Evolutionary conservation across 2,329 filamentous ascomycete species (phyloP), one percentile per base, ranked within the genome.

Genomic region (Nothophaeocryptopus gaeumannii): DNA sequence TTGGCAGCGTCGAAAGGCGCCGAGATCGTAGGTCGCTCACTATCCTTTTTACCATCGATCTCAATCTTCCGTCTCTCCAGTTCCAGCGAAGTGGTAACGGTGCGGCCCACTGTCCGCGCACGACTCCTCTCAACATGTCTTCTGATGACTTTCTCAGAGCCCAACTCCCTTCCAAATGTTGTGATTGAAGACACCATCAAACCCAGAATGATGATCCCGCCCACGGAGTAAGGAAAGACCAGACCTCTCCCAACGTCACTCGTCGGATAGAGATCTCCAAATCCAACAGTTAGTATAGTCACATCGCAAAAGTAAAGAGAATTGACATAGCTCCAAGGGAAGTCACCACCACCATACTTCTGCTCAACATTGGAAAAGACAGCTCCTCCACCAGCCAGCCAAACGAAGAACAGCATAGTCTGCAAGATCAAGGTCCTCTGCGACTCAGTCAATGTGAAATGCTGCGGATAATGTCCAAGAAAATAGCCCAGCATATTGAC

Each of bases 391-490:
- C 89, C 70, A 0, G 88, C 82, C 0, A 96, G 74, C 75, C 93
- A 96, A 40, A 88, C 71, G 44, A 95, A 84, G 64, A 95, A 88
- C 47, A 87, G 74, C 69, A 95, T 95, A 1, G 89, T 95, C 69
- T 96, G 91, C 26, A 96, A 72, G 76, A 96, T 96, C 15, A 96
- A 74, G 0, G 89, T 96, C 8, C 91, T 81, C 68, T 96, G 91
- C 53, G 85, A 86, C 45, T 84, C 81, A 0, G 86, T 91, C 16
- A 96, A 76, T 3, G 78, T 74, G 59, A 96, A 96, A 62, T 89
- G 84, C 59, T 88, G 85, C 5, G 79, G 78, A 61, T 95, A 96
- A 58, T 88, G 86, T 0, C 84, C 83, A 0, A 84, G 72, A 50
- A 82, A 80, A 39, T 90, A 91, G 8, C 89, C 89, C 48, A 84